Base-by-base conservation (phyloP, 192 early-diverging fungal species). In the Glomus cerebriforme region DNA sequence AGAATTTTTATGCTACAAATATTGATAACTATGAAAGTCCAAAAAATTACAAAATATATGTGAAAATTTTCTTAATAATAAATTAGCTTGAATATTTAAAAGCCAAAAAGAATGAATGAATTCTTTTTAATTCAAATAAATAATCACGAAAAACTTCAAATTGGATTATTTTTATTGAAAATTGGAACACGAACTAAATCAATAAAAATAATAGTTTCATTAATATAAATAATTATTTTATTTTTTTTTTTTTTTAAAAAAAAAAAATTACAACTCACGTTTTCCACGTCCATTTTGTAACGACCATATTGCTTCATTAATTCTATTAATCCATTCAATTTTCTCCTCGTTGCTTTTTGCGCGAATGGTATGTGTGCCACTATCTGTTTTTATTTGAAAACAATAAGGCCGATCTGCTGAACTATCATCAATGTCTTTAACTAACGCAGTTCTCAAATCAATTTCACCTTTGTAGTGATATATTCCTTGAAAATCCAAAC, bases 341-440 rank as follows among this genome's bases (percentile, higher is more conserved):
- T 78, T 68, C 26, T 78, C 77, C 31, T 78, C 65, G 0, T 7
- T 1, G 35, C 26, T 78, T 17, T 32, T 67, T 7, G 77, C 49
- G n/a, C 77, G 43, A 54, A 78, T 45, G 3, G 54, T 54, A 58
- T 78, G 67, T 35, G 34, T 3, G 13, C 15, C 31, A n/a, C 26
- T 59, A n/a, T 49, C 9, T 54, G 6, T 78, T 19, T 24, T 37
- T 49, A 78, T 39, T 59, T 78, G 77, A 69, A 78, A 78, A 19
- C 77, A 78, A 37, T 24, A 70, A 13, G 77, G 77, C 29, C 59
- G 17, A 43, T 67, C 49, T 69, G 47, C 32, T 7, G 15, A 12
- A 32, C 39, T 47, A 59, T 78, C 77, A 3, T 69, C 49, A 69
- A 60, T 59, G 35, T 59, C 66, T 37, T 37, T 67, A 19, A 69